Evolutionary conservation across 2,329 filamentous ascomycete species (phyloP).

Genomic region (Colletotrichum tropicale): DNA sequence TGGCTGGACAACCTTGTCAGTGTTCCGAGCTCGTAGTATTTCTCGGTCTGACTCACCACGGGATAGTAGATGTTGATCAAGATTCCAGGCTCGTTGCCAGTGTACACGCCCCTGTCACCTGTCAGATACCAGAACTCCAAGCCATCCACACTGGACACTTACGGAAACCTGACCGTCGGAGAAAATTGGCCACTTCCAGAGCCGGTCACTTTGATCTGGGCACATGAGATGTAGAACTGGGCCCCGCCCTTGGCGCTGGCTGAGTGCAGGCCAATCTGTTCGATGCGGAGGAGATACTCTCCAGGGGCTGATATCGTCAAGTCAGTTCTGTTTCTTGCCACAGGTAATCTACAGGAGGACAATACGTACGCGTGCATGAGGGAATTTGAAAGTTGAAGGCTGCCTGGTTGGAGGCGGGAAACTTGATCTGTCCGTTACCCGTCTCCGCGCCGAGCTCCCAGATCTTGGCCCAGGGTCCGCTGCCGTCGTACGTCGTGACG

Average conservation of each 20-base stretch:
- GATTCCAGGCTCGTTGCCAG: slow-evolving; percentile 16
- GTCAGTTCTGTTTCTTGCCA: not conserved
- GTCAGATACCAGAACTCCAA: not conserved
- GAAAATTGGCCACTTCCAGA: slow-evolving; percentile 6
- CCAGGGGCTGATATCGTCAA: slow-evolving; percentile 14
- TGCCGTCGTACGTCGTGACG: slow-evolving; percentile 14
- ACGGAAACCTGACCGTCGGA: slow-evolving; percentile 17
- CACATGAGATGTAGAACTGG: slow-evolving; percentile 42
- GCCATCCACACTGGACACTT: not conserved
- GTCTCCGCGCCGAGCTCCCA: slow-evolving; percentile 11
- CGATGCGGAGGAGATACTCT: slow-evolving; percentile 38
- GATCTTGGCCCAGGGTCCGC: slow-evolving; percentile 15
- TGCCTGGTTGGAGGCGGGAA: slow-evolving; percentile 11
- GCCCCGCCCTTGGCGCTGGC: slow-evolving; percentile 35
- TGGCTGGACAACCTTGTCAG: not conserved
- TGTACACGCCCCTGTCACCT: not conserved
- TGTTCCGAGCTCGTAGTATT: too few species aligned
- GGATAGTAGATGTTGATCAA: slow-evolving; percentile 20
- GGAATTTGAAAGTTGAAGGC: slow-evolving; percentile 17
- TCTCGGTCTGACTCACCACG: not conserved
- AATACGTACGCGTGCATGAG: slow-evolving; percentile 13
- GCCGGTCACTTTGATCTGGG: slow-evolving; percentile 32
- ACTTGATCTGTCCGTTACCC: slow-evolving; percentile 16
- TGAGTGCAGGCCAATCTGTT: slow-evolving; percentile 39
- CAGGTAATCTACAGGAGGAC: not conserved